phyloP scores from a whole-genome alignment of 2,329 filamentous ascomycete species.

The Calonectria pseudoreteaudii region DNA sequence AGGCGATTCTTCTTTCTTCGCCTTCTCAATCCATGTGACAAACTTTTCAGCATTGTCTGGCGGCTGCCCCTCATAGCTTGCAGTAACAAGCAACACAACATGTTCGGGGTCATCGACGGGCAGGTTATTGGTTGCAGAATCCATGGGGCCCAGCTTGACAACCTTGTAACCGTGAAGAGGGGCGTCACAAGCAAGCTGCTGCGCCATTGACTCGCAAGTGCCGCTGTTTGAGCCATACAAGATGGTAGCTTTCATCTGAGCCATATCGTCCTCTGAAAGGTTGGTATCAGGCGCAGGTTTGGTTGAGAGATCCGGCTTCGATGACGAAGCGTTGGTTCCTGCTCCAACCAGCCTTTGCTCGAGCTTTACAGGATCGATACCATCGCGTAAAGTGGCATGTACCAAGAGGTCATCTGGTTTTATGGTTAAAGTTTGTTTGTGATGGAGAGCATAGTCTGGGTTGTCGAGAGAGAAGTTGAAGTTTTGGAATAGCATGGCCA shows the following conservation, averaged over 20 bases:
- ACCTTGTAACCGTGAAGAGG: background rate
- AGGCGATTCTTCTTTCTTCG: background rate
- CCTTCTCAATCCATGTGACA: background rate
- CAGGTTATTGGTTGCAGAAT: background rate
- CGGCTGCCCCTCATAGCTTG: background rate
- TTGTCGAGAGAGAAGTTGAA: background rate
- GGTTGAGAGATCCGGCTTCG: background rate
- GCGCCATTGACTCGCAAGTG: background rate
- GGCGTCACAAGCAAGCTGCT: background rate
- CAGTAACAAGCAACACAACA: background rate
- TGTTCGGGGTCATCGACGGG: background rate
- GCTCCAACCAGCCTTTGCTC: background rate
- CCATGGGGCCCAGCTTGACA: background rate
- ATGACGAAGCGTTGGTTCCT: background rate
- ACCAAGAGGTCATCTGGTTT: background rate
- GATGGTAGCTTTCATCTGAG: background rate
- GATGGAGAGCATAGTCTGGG: background rate
- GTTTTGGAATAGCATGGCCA: background rate
- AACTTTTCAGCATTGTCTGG: background rate
- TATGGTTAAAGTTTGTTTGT: background rate
- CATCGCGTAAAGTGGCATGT: background rate
- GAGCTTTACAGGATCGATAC: background rate
- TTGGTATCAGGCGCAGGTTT: background rate
- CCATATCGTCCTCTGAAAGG: background rate
- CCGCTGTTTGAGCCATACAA: background rate